Evolutionary conservation across 441 rosid species (phyloP).

Genomic region (Populus tomentosa): DNA sequence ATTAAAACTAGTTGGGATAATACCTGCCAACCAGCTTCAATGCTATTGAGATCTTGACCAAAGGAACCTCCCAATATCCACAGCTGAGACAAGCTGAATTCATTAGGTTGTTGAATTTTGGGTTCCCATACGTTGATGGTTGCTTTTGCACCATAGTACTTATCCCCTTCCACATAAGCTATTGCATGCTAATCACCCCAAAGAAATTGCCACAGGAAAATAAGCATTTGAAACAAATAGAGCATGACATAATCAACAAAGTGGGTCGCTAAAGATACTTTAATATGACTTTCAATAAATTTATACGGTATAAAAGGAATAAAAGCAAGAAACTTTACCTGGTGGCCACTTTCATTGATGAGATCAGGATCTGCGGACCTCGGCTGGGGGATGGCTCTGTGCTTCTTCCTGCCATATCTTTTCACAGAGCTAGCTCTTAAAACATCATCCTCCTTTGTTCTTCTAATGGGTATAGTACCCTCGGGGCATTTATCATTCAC

Average conservation of each 20-base stretch:
- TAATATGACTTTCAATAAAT: not conserved
- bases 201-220: slow-evolving; percentile 10
- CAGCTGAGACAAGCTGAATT: slow-evolving; percentile 95
- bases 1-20: slow-evolving; percentile 4
- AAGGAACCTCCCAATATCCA: slow-evolving; percentile 98
- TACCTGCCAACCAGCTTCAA: slow-evolving; percentile 99
- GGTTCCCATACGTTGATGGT: slow-evolving; percentile 99
- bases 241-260: slow-evolving; percentile 12
- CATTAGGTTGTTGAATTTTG: slow-evolving; percentile 84
- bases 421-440: slow-evolving; percentile 51
- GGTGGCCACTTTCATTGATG: slow-evolving; percentile 82
- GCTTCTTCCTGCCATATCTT: slow-evolving; percentile 86
- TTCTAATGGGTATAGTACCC: slow-evolving; percentile 81
- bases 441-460: slow-evolving; percentile 52
- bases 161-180: slow-evolving; percentile 90
- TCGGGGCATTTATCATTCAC: slow-evolving; percentile 64
- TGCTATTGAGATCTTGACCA: slow-evolving; percentile 98
- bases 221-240: slow-evolving; percentile 5
- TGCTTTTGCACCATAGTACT: slow-evolving; percentile 91
- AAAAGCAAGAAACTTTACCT: slow-evolving; percentile 35
- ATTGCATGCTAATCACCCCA: slow-evolving; percentile 70
- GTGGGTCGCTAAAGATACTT: not conserved
- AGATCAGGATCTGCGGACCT: slow-evolving; percentile 88
- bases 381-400: slow-evolving; percentile 66
- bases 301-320: not conserved